Evolutionary conservation across 306 rosid genomes (phyloP), one percentile per base, ranked within the genome.

Genomic region (Nissolia schottii): DNA sequence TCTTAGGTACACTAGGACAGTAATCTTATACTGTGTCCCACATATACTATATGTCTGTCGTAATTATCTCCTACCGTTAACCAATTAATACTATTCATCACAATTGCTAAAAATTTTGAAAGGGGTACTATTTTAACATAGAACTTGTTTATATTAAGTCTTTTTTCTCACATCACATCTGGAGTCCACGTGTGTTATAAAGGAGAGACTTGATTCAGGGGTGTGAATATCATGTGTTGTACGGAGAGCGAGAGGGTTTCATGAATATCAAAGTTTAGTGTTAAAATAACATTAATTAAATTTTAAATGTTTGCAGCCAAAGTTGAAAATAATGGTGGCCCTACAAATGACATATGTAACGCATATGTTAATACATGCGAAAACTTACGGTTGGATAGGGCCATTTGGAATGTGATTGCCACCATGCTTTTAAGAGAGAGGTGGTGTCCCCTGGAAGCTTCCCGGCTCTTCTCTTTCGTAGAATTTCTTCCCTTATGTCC

Each of bases 391-490:
- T 93, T 32, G 98, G 98, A 81, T 93, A 93, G 25, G 98, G 98
- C 98, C 98, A 93, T 80, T 93, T 91, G 1, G 98, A 83, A 81
- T 93, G 98, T 51, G 97, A 84, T 60, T 93, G 94, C 98, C 98
- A 93, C 98, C 98, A 93, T 71, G 93, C 83, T 77, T 93, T 93
- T 35, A 93, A 77, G 18, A 87, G 96, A 32, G 98, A 93, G 58
- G 98, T 93, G 13, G 98, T 93, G 77, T 93, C 94, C 0, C 98
- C 98, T 0, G 98, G 98, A 43, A 91, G 97, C 78, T 93, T 93
- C 69, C 98, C 98, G 0, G 98, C 98, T 75, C 98, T 85, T 63
- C 98, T 90, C 89, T 93, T 93, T 14, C 98, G 53, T 77, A 93
- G 79, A 72, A 93, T 93, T 79, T 93, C 98, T 74, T 93, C 98